Percentiles rank a stretch among this genome's conserved stretches.
Conservation (phyloP, 1,139 yeast genomes). For the Scheffersomyces titani region DNA sequence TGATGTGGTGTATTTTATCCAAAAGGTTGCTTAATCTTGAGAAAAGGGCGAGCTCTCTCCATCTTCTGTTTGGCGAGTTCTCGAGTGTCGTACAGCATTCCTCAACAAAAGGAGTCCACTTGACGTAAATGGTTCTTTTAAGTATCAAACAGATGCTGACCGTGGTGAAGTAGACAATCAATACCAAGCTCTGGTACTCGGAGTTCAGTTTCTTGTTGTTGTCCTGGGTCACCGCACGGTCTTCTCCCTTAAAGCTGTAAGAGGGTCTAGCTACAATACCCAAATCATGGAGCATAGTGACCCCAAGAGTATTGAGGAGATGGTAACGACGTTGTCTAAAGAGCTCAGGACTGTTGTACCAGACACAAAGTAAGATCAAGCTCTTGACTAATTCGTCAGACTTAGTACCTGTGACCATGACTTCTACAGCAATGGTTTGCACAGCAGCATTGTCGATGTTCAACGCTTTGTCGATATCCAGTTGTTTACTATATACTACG, state of each 20-base stretch:
- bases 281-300: conserved; percentile 72
- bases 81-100: conserved; percentile 58
- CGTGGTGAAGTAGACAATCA: conserved; percentile 51
- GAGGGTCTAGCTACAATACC: conserved; percentile 63
- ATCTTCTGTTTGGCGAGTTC: conserved; percentile 26
- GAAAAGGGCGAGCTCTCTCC: conserved; percentile 53
- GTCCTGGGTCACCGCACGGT: conserved; percentile 20
- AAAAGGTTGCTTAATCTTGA: conserved; percentile 60
- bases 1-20: conserved; percentile 61
- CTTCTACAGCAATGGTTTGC: conserved; percentile 58
- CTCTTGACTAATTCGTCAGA: conserved; percentile 67
- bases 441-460: conserved; percentile 60
- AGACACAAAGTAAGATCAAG: conserved; percentile 60
- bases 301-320: conserved; percentile 63
- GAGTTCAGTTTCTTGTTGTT: conserved; percentile 13
- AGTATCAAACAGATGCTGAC: conserved; percentile 56
- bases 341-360: conserved; percentile 86
- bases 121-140: conserved; percentile 51
- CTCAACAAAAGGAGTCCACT: conserved; percentile 64
- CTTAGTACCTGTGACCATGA: conserved; percentile 72
- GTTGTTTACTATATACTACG: conserved; percentile 33
- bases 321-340: conserved; percentile 79
- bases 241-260: conserved; percentile 36
- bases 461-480: conserved; percentile 32
- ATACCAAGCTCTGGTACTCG: conserved; percentile 45